Conservation (phyloP, 106 monocot genomes). For the Dioscorea zingiberensis region DNA sequence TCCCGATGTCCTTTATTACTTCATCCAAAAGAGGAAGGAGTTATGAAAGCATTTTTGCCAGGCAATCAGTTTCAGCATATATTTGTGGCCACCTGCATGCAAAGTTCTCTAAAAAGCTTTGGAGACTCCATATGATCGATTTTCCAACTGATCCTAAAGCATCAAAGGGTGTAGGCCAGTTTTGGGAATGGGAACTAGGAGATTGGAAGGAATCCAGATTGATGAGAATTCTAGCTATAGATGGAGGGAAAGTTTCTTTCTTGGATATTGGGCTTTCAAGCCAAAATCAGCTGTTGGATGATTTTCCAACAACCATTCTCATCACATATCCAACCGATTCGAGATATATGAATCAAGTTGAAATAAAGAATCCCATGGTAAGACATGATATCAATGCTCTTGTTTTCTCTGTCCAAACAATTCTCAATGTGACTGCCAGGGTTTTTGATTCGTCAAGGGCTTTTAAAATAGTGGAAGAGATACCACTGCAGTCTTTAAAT, state of each 20-base stretch:
- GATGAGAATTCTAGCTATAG: conserved; percentile 68
- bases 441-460: conserved; percentile 58
- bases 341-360: conserved; percentile 44
- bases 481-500: conserved; percentile 34
- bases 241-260: conserved; percentile 71
- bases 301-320: conserved; percentile 51
- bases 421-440: conserved; percentile 64
- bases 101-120: conserved; percentile 48
- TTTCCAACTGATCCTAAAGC: conserved; percentile 15
- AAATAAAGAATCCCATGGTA: conserved; percentile 8
- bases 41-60: conserved; percentile 60
- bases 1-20: conserved; percentile 76
- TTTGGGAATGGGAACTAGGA: conserved; percentile 98
- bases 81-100: conserved; percentile 91
- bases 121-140: conserved; percentile 48
- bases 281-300: background rate
- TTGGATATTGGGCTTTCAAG: conserved; percentile 36
- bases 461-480: conserved; percentile 61
- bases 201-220: conserved; percentile 84
- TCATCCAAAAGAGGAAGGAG: conserved; percentile 48
- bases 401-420: conserved; percentile 49
- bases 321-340: conserved; percentile 78
- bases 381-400: conserved; percentile 76
- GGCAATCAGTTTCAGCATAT: conserved; percentile 59
- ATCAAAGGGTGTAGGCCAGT: conserved; percentile 14